A percentile compares a stretch with the other conserved stretches of the same genome.
Evolutionary conservation across 1,284 basidiomycete genomes (phyloP).

Genomic region (Trichosporon coremiiforme): DNA sequence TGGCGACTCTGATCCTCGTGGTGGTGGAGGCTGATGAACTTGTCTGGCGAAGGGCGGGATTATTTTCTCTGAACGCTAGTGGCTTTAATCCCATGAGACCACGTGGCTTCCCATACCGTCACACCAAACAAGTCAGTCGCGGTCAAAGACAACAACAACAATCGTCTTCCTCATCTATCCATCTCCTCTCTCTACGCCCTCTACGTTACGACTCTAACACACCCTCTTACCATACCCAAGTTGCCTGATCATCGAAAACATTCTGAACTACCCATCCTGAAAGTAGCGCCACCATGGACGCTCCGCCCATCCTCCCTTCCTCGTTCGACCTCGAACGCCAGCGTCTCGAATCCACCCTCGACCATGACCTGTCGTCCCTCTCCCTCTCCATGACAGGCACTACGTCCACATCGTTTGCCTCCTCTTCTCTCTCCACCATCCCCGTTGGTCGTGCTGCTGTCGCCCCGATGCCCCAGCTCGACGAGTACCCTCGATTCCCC

Average conservation of each 20-base stretch:
- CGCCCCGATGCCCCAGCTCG: conserved; percentile 11
- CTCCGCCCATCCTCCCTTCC: conserved; percentile 48
- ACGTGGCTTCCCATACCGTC: conserved; percentile 18
- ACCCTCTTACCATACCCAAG: background rate
- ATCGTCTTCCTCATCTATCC: conserved; percentile 3
- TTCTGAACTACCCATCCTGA: background rate
- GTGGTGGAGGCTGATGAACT: background rate
- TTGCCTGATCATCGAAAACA: background rate
- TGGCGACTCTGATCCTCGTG: no score
- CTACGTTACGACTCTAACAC: background rate
- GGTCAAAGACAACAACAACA: conserved; percentile 17
- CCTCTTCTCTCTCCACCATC: conserved; percentile 34
- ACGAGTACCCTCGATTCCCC: conserved; percentile 23
- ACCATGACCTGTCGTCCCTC: conserved; percentile 51
- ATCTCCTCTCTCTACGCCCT: conserved; percentile 5
- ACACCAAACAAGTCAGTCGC: conserved; percentile 19
- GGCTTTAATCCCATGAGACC: conserved; percentile 1
- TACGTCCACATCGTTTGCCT: conserved; percentile 29
- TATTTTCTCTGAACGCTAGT: background rate
- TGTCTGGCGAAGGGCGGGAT: background rate
- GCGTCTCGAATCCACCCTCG: conserved; percentile 52
- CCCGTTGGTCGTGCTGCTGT: conserved; percentile 32
- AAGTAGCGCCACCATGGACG: conserved; percentile 36
- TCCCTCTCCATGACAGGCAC: conserved; percentile 37
- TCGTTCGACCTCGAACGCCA: conserved; percentile 49